phyloP scores from a whole-genome alignment of 192 early-diverging fungal species.

The Entophlyctis luteolus region DNA sequence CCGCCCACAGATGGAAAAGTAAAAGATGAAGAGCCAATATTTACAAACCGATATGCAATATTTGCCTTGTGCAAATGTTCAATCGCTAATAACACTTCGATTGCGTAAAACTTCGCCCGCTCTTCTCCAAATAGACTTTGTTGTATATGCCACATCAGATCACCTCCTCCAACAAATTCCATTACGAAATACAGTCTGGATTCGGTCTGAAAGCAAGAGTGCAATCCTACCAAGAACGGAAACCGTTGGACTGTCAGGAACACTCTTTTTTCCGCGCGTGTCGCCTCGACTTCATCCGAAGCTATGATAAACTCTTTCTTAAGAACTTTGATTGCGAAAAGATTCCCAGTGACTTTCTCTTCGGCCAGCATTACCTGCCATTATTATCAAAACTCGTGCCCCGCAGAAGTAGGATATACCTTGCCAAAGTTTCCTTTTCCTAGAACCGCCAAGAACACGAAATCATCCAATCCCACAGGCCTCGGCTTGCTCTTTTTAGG shows the following conservation, averaged over 20 bases:
- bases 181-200: slow-evolving; percentile 81
- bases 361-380: slow-evolving; percentile 91
- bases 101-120: slow-evolving; percentile 93
- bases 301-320: slow-evolving; percentile 98
- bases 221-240: slow-evolving; percentile 78
- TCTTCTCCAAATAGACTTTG: slow-evolving; percentile 82
- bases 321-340: slow-evolving; percentile 96
- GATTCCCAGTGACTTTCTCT: slow-evolving; percentile 73
- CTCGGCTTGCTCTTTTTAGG: slow-evolving; percentile 16
- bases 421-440: slow-evolving; percentile 99
- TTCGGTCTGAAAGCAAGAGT: slow-evolving; percentile 26
- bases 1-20: too few relatives aligned
- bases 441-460: slow-evolving; percentile 89
- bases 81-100: slow-evolving; percentile 89
- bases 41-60: slow-evolving; percentile 80
- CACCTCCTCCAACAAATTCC: slow-evolving; percentile 96
- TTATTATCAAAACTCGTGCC: not conserved
- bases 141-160: slow-evolving; percentile 99
- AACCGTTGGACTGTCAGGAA: slow-evolving; percentile 81
- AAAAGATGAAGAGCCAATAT: too few relatives aligned
- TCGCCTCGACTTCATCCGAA: slow-evolving; percentile 94
- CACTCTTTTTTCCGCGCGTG: slow-evolving; percentile 90
- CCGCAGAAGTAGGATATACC: slow-evolving; percentile 37
- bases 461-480: slow-evolving; percentile 85
- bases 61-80: slow-evolving; percentile 94